Conservation (phyloP, 2,329 filamentous ascomycete genomes). For the Ilyonectria sp. region DNA sequence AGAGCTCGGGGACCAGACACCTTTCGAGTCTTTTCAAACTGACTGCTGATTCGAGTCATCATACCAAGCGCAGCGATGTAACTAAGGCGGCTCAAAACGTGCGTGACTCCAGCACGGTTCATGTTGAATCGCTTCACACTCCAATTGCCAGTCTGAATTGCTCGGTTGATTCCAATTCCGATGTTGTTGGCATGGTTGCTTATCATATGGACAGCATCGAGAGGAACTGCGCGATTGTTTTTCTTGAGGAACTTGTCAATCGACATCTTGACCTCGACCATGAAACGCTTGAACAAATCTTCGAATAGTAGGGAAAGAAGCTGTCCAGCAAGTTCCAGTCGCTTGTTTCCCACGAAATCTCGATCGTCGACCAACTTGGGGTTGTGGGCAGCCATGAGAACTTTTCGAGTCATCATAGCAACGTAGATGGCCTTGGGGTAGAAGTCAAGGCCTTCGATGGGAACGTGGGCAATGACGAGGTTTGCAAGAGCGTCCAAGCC, state of each 20-base stretch:
- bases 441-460: conserved; percentile 92
- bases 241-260: conserved; percentile 98
- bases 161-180: conserved; percentile 92
- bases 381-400: conserved; percentile 94
- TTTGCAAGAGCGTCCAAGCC: conserved; percentile 93
- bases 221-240: conserved; percentile 87
- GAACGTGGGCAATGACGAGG: conserved; percentile 94
- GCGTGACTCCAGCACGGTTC: conserved; percentile 96
- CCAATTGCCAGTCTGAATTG: conserved; percentile 98
- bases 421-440: conserved; percentile 97
- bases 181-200: conserved; percentile 89
- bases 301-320: conserved; percentile 95
- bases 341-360: conserved; percentile 98
- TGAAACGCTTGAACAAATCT: conserved; percentile 97
- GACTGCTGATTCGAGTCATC: conserved; percentile 99
- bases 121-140: conserved; percentile 98
- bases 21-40: conserved; percentile 99
- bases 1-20: conserved; percentile 95
- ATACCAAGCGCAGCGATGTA: conserved; percentile 98
- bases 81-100: conserved; percentile 94
- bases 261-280: conserved; percentile 88
- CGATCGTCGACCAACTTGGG: conserved; percentile 92
- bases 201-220: conserved; percentile 90
- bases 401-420: conserved; percentile 96
- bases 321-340: conserved; percentile 94